phyloP scores from a whole-genome alignment of 768 basidiomycete genomes.

The Panus rudis region DNA sequence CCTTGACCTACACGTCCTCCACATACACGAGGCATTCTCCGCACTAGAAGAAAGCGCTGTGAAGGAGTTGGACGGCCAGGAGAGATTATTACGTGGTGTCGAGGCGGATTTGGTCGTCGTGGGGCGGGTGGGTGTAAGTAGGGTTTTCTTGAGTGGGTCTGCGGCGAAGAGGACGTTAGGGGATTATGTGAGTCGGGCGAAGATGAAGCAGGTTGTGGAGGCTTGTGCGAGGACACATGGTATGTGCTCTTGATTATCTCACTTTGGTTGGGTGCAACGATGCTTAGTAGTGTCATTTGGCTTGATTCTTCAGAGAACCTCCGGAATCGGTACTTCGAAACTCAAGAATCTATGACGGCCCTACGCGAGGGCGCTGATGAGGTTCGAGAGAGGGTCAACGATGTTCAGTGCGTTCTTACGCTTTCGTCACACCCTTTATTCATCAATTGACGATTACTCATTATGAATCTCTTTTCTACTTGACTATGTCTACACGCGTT shows the following conservation, averaged over 20 bases:
- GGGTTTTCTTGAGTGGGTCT: constrained; percentile 64
- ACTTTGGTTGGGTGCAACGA: not conserved
- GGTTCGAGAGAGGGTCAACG: constrained; percentile 43
- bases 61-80: constrained; percentile 63
- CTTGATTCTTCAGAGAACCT: constrained; percentile 45
- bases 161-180: constrained; percentile 65
- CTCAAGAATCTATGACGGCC: constrained; percentile 44
- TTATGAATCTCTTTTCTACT: no score
- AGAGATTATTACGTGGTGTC: constrained; percentile 51
- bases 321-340: constrained; percentile 42
- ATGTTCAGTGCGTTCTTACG: constrained; percentile 35
- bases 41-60: constrained; percentile 47
- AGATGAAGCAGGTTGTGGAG: constrained; percentile 77
- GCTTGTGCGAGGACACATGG: constrained; percentile 65
- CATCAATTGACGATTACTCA: no score
- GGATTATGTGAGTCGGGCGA: constrained; percentile 72
- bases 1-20: constrained; percentile 67
- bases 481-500: no score
- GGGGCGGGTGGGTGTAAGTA: constrained; percentile 57
- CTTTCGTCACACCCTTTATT: no score
- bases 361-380: constrained; percentile 54
- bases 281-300: constrained; percentile 5
- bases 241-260: constrained; percentile 24
- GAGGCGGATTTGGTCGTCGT: constrained; percentile 71
- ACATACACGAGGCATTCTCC: constrained; percentile 62